Base-by-base conservation (phyloP, 257 asterid genomes). In the Sherardia arvensis region DNA sequence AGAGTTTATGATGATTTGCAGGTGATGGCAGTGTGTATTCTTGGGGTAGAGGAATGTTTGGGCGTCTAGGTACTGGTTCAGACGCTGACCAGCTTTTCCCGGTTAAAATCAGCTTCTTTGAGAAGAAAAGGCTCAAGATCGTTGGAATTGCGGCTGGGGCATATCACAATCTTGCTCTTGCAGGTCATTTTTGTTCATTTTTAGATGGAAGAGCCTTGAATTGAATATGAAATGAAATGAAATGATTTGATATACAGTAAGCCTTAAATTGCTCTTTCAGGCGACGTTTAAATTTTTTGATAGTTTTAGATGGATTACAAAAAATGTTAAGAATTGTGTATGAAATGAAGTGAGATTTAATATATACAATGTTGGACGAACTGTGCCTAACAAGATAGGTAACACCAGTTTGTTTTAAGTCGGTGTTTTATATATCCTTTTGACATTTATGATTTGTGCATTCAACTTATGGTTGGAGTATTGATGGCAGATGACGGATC, bases 1-100 rank as follows among this genome's bases (percentile, higher is more conserved):
- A 17, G n/a, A n/a, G 51, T 43, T 14, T 43, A 43, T 43, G 51
- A 34, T 38, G 14, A 58, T 21, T 2, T 57, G 32, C 53, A 91
- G 98, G 85, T 67, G 91, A 86, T 78, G 96, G 98, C 25, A 79
- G 79, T 65, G 92, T 91, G 58, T 86, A 83, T 74, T 79, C 92
- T 47, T 91, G 98, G 96, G 98, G 98, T 20, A 83, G 98, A 78
- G 98, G 98, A 67, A 81, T 78, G 23, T 83, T 88, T 61, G 96
- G 95, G 69, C 90, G 96, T 61, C 92, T 91, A 40, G 98, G 98
- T 32, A 61, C 18, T 15, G 66, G 34, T 69, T 86, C 90, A 23
- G 98, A 91, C 64, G 62, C 75, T 29, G 96, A 91, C 54, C 81
- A 74, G 66, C 59, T 67, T 17, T 54, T 74, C 29, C 95, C 95